phyloP scores from a whole-genome alignment of 2,329 filamentous ascomycete species.

The Ilyonectria robusta region DNA sequence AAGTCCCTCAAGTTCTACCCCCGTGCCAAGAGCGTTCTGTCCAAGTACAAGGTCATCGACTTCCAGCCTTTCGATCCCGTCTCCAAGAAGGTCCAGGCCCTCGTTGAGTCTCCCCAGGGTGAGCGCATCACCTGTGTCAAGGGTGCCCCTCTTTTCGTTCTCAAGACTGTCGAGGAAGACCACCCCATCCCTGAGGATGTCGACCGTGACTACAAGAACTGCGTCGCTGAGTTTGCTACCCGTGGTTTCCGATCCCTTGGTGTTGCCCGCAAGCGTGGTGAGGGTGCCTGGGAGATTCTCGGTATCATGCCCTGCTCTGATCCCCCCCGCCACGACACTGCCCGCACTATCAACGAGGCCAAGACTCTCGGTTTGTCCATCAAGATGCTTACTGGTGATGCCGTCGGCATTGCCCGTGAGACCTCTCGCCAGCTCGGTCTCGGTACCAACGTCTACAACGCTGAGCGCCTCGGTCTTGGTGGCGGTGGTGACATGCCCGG shows the following conservation, averaged over 20 bases:
- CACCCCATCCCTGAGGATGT: conserved; percentile 83
- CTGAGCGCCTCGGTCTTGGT: conserved; percentile 90
- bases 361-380: conserved; percentile 90
- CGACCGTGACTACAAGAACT: conserved; percentile 90
- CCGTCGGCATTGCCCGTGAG: conserved; percentile 92
- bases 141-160: conserved; percentile 88
- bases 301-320: conserved; percentile 96
- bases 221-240: conserved; percentile 90
- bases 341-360: conserved; percentile 90
- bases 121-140: conserved; percentile 92
- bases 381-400: conserved; percentile 97
- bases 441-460: conserved; percentile 94
- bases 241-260: conserved; percentile 95
- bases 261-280: conserved; percentile 90
- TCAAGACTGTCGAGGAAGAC: conserved; percentile 90
- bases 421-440: conserved; percentile 92
- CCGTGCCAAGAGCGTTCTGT: conserved; percentile 82
- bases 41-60: conserved; percentile 87
- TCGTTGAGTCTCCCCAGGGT: conserved; percentile 87
- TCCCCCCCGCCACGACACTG: conserved; percentile 91
- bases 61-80: conserved; percentile 94
- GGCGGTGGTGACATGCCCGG: conserved; percentile 94
- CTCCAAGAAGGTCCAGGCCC: conserved; percentile 90
- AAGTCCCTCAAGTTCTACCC: conserved; percentile 89
- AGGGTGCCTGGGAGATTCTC: conserved; percentile 89